A percentile compares a stretch with the other conserved stretches of the same genome.
phyloP scores from a whole-genome alignment of 2,329 filamentous ascomycete species.

The Knoxdaviesia capensis region DNA sequence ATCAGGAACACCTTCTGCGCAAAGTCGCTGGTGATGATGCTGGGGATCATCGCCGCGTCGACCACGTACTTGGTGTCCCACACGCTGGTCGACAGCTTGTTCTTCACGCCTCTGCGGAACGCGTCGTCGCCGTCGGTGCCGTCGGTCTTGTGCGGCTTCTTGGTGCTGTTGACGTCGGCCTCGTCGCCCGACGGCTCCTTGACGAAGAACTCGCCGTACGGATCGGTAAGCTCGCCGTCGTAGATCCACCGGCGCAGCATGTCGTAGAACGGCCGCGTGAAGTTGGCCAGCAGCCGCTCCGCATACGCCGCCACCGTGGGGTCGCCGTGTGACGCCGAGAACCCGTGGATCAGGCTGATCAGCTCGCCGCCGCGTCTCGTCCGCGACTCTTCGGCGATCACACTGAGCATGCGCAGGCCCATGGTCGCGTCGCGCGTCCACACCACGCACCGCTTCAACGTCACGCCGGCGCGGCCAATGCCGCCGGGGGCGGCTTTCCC shows the following conservation, averaged over 20 bases:
- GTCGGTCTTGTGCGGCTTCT: conserved; percentile 23
- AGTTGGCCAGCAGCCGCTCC: conserved; percentile 65
- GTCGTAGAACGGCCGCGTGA: conserved; percentile 89
- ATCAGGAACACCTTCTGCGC: conserved; percentile 94
- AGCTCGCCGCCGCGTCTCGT: conserved; percentile 72
- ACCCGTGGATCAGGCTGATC: conserved; percentile 81
- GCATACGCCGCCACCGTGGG: conserved; percentile 88
- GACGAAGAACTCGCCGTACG: conserved; percentile 90
- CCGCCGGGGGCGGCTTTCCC: conserved; percentile 47
- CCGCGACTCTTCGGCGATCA: conserved; percentile 82
- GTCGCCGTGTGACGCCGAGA: conserved; percentile 85
- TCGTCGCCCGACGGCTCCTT: conserved; percentile 47
- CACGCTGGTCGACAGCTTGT: too few species aligned
- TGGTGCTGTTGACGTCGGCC: conserved; percentile 18
- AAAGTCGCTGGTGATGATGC: conserved; percentile 83
- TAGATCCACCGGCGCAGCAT: conserved; percentile 97
- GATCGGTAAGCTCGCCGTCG: conserved; percentile 92
- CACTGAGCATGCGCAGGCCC: conserved; percentile 77
- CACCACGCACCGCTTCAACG: conserved; percentile 82
- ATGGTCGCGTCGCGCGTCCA: conserved; percentile 97
- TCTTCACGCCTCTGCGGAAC: too few species aligned
- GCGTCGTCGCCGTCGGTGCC: too few species aligned
- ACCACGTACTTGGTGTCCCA: conserved; percentile 58
- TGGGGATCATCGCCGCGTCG: conserved; percentile 44
- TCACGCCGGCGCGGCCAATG: conserved; percentile 74